Evolutionary conservation across 805 yeast genomes (phyloP), one percentile per base, ranked within the genome.

Genomic region (Spathaspora hagerdaliae): DNA sequence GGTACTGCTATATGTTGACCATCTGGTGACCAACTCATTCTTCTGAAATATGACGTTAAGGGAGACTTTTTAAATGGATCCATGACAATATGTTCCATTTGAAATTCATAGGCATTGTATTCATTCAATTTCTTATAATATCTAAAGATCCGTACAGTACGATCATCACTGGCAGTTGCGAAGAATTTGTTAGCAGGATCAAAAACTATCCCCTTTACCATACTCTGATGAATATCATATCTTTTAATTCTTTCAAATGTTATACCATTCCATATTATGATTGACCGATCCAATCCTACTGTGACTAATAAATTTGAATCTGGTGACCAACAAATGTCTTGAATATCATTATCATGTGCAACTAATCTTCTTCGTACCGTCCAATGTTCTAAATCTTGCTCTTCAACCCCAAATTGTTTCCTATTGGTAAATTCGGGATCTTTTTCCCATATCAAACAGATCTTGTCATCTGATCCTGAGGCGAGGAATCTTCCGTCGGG

Each of bases 131-230:
- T 71, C 47, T 83, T 81, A 54, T 89, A 89, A 62, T 91, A 94
- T 46, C 97, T 74, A 60, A 92, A 87, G 27, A 94, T 81, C 47
- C 96, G 77, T 41, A 92, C 82, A 0, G 97, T 85, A 58, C 99
- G 75, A 65, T 94, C 99, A 65, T 94, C 99, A 1, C 96, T 87
- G 19, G 95, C 91, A 0, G 99, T 92, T 7, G 96, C 97, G 69
- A 94, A 94, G 63, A 89, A 94, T 67, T 94, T 94, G 63, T 90
- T 90, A 2, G 99, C 99, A 0, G 99, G 99, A 61, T 94, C 99
- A 64, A 94, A 94, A 1, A 92, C 92, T 10, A 94, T 87, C 46
- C 99, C 98, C 64, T 94, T 94, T 27, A 94, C 97, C 68, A 87
- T 92, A 2, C 96, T 87, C 60, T 89, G 95, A 63, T 94, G 99